Evolutionary conservation across 2,329 filamentous ascomycete genomes (phyloP), one percentile per base, ranked within the genome.

Genomic region (Microdochium paspali): DNA sequence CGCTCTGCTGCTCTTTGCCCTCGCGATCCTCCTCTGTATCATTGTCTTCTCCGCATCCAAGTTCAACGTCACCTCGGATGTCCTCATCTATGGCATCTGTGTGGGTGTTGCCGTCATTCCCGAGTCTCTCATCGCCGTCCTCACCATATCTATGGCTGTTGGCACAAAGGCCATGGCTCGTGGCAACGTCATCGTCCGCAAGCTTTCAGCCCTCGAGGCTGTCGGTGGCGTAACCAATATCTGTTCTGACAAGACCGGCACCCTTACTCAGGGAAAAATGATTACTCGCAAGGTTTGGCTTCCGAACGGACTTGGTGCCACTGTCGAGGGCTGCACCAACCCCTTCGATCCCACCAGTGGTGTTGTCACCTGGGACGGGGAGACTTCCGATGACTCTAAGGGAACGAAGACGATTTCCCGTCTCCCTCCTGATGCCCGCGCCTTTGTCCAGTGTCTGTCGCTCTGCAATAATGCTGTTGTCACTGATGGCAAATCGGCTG

Each of bases 1-100:
- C 58, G 89, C 90, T 24, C 81, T 93, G 40, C 62, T 88, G 3
- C 77, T 95, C 2, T 94, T 95, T 59, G 81, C 74, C 44, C 77
- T 89, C 45, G 90, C 80, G 40, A 69, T 82, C 47, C 56, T 82
- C 2, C 69, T 83, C 28, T 78, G 75, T 45, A 60, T 83, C 49
- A 75, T 83, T 46, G 80, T 84, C 55, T 84, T 84, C 60, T 75
- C 72, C 5, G 78, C 72, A 51, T 79, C 73, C 59, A 66, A 66
- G 49, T 83, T 74, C 64, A 44, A 72, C 1, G 64, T 81, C 42
- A 62, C 69, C 35, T 72, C 74, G 50, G 76, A 83, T 50, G 76
- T 81, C 13, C 66, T 83, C 47, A 73, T 83, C 50, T 73, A 72
- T 52, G 70, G 68, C 46, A 72, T 74, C 48, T 72, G 67, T 44